phyloP scores from a whole-genome alignment of 805 yeast species.

The Monosporozyma siamensis region DNA sequence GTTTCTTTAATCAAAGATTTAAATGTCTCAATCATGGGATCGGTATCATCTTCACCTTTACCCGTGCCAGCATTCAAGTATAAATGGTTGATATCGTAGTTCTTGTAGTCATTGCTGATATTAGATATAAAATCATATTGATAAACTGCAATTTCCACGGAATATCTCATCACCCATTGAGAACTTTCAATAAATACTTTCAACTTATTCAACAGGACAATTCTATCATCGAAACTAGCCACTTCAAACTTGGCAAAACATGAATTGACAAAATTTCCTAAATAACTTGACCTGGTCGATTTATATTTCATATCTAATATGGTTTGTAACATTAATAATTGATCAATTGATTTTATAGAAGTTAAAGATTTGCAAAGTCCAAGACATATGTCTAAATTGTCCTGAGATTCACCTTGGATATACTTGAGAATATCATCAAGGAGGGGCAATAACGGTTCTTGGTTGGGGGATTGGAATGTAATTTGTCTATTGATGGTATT shows the following conservation, averaged over 20 bases:
- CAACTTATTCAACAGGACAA: not conserved
- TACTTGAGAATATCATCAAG: conserved; percentile 7
- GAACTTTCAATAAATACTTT: not conserved
- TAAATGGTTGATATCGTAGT: not conserved
- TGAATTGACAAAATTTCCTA: conserved; percentile 13
- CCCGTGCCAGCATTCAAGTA: not conserved
- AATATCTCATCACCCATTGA: not conserved
- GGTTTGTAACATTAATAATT: conserved; percentile 1
- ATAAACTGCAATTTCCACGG: not conserved
- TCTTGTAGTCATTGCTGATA: not conserved
- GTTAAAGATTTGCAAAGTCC: conserved; percentile 3
- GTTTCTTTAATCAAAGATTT: not conserved
- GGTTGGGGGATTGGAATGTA: conserved; percentile 1
- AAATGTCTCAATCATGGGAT: conserved; percentile 9
- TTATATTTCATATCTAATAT: not conserved
- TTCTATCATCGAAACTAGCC: conserved; percentile 13
- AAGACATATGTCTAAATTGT: not conserved
- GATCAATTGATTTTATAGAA: conserved; percentile 6
- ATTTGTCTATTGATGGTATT: conserved; percentile 5
- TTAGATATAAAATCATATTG: not conserved
- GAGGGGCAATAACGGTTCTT: conserved; percentile 17
- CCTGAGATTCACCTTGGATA: conserved; percentile 3
- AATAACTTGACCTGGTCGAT: conserved; percentile 8
- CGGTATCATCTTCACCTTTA: conserved; percentile 6
- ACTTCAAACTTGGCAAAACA: conserved; percentile 11